Base-by-base conservation (phyloP, 306 rosid species). In the Malus sylvestris region DNA sequence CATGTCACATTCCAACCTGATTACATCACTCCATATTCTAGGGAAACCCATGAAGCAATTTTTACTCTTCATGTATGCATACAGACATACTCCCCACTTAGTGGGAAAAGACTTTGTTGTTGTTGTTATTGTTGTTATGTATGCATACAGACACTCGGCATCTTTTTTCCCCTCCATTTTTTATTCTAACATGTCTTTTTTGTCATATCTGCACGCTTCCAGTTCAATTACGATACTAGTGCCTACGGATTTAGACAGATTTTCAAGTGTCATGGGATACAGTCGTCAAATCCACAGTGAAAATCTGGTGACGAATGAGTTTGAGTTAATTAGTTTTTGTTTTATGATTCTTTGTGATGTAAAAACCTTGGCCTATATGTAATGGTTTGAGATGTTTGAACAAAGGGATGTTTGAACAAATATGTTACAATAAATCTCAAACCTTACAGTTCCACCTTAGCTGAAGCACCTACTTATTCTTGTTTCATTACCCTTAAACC, bases 171-270 rank as follows among this genome's bases (percentile, higher is more conserved):
- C 35, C 35, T 32, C 35, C 35, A 32, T 32, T 32, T 4, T 32
- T 19, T 30, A 52, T 38, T 23, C 20, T 12, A n/a, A 52, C 23
- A 3, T 16, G 9, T 67, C 57, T 66, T 27, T 60, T 67, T 60
- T 64, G 70, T 78, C 44, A 3, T 75, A 18, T 79, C 66, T 84
- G 59, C 70, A 74, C 58, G 27, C 81, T 5, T 89, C 75, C 92
- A 95, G 97, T 95, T 85, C 86, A 82, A 81, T 75, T 81, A 89
- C 70, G 97, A 92, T 40, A 79, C 84, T 58, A 95, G 97, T 81
- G 75, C 86, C 44, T 92, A 95, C 18, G 97, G 99, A 81, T 95
- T 95, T 83, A 87, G 99, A 82, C 97, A 95, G 83, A 89, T 88
- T 85, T 90, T 95, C 87, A 92, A 89, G 93, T 92, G 92, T 63